Evolutionary conservation across 2,329 filamentous ascomycete species (phyloP), one percentile per base, ranked within the genome.

Genomic region (Clarireedia sp.): DNA sequence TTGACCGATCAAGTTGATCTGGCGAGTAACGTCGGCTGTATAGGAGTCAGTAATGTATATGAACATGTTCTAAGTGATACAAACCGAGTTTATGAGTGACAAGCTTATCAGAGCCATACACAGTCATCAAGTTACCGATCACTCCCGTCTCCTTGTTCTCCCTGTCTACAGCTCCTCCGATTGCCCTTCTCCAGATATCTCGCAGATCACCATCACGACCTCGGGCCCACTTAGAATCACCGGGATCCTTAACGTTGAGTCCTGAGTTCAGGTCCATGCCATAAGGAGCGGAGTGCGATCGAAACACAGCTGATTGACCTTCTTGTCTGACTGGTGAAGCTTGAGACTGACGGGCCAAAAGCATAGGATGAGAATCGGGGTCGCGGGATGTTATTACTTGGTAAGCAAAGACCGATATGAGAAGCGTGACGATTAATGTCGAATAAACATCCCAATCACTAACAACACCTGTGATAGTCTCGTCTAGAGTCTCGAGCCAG

Each of bases 141-240:
- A 82, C 83, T 41, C 80, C 80, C 1, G 78, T 75, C 41, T 74
- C 68, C 40, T 80, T 78, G 33, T 84, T 85, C 46, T 85, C 80
- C 37, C 83, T 81, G 55, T 83, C 80, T 16, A 79, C 72, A 8
- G 80, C 74, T 49, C 89, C 89, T 54, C 76, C 77, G 9, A 85
- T 77, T 43, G 83, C 87, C 66, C 81, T 80, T 60, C 85, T 82
- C 94, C 94, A 99, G 55, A 99, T 78, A 71, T 99, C 92, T 54
- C 92, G 81, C 61, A 99, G 75, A 65, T 99, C 92, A 45, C 94
- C 94, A 70, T 95, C 85, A 55, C 87, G 84, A 48, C 92, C 92
- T 55, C 79, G 76, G 9, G 86, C 79, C 88, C 91, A 96, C 72
- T 90, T 90, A 47, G 89, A 86, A 46, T 86, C 82, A 44, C 85